Conservation (phyloP, 352 stramenopile genomes). For the Hyaloperonospora brassicae region DNA sequence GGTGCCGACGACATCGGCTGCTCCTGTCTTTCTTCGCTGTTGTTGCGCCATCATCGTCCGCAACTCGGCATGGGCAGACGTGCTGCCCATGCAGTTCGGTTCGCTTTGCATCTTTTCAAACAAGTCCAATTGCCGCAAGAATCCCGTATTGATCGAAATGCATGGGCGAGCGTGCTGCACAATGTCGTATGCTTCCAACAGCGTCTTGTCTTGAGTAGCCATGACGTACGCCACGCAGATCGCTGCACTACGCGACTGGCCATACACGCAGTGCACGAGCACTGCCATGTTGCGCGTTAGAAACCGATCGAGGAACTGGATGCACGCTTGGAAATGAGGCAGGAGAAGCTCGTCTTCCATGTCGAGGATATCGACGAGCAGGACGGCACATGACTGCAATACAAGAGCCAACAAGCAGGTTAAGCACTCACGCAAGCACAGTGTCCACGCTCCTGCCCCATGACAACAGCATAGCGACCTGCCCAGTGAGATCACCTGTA, state of each 20-base stretch:
- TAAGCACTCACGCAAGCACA: neutral
- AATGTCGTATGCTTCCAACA: slow-evolving; percentile 44
- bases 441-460: neutral
- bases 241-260: slow-evolving; percentile 64
- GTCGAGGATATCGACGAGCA: slow-evolving; percentile 60
- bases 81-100: slow-evolving; percentile 29
- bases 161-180: slow-evolving; percentile 58
- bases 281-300: slow-evolving; percentile 11
- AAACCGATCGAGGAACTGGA: slow-evolving; percentile 32
- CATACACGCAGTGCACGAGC: slow-evolving; percentile 76
- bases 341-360: slow-evolving; percentile 70
- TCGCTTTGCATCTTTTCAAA: slow-evolving; percentile 56
- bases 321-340: slow-evolving; percentile 48
- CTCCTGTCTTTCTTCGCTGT: slow-evolving; percentile 27
- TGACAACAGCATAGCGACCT: slow-evolving; percentile 20
- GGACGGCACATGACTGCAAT: slow-evolving; percentile 29
- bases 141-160: slow-evolving; percentile 73
- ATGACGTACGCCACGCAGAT: slow-evolving; percentile 77
- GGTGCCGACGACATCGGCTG: slow-evolving; percentile 20
- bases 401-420: neutral
- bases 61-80: slow-evolving; percentile 56
- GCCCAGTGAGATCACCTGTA: slow-evolving; percentile 41
- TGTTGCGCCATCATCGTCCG: slow-evolving; percentile 37
- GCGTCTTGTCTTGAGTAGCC: slow-evolving; percentile 27
- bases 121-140: slow-evolving; percentile 59